Evolutionary conservation across 495 filamentous ascomycete genomes (phyloP).

Genomic region (Hypoxylon lienhwacheense): DNA sequence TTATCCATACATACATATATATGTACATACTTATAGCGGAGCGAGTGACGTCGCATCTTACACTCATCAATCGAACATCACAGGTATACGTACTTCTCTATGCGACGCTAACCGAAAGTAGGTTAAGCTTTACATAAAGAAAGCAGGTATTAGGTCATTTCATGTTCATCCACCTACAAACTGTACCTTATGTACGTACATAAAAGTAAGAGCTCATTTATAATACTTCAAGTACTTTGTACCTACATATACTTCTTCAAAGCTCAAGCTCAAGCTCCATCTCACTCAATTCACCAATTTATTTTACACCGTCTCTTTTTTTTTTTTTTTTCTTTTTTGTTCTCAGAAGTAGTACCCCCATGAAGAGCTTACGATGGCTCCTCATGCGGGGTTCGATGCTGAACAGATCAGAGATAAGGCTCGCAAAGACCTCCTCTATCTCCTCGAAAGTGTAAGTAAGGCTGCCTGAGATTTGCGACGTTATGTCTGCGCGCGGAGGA

Average conservation of each 20-base stretch:
- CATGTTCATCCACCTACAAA: neutral
- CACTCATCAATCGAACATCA: too few relatives aligned
- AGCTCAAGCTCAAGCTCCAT: slow-evolving; percentile 10
- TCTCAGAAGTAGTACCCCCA: slow-evolving; percentile 36
- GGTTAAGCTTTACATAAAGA: slow-evolving; percentile 18
- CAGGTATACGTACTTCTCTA: neutral
- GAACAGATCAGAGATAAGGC: slow-evolving; percentile 80
- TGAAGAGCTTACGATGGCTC: slow-evolving; percentile 61
- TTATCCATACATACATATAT: slow-evolving; percentile 10
- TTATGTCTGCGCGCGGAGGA: slow-evolving; percentile 22
- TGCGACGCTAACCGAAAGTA: slow-evolving; percentile 8
- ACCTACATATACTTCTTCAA: slow-evolving; percentile 9
- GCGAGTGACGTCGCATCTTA: slow-evolving; percentile 28
- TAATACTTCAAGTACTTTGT: too few relatives aligned
- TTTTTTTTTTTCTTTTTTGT: slow-evolving; percentile 12
- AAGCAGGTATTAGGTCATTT: slow-evolving; percentile 3
- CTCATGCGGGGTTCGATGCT: slow-evolving; percentile 74
- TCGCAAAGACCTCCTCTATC: slow-evolving; percentile 79
- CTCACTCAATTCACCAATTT: too few relatives aligned
- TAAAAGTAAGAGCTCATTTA: too few relatives aligned
- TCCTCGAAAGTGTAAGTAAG: slow-evolving; percentile 89
- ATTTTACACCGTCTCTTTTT: slow-evolving; percentile 5
- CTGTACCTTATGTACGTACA: slow-evolving; percentile 17
- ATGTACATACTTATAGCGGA: slow-evolving; percentile 13
- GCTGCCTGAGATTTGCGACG: slow-evolving; percentile 26